phyloP scores from a whole-genome alignment of 192 early-diverging fungal species.

The Coemansia sp. region DNA sequence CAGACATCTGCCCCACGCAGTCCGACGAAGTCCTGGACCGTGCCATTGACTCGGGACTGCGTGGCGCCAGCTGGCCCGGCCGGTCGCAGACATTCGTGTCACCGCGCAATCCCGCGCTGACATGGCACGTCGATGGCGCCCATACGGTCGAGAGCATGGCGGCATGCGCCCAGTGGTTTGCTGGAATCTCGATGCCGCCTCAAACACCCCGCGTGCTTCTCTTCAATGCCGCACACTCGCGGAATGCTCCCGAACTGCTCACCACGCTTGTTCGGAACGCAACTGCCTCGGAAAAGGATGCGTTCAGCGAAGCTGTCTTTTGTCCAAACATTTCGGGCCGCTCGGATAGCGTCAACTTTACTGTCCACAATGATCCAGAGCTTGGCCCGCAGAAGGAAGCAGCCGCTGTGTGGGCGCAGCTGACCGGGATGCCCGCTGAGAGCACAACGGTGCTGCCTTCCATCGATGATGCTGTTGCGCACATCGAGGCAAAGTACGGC shows the following conservation, averaged over 20 bases:
- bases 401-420: constrained; percentile 57
- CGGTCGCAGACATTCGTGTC: constrained; percentile 73
- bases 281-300: constrained; percentile 25
- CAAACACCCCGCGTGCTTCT: constrained; percentile 63
- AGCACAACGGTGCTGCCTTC: constrained; percentile 51
- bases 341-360: constrained; percentile 73
- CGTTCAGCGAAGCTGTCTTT: constrained; percentile 74
- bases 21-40: not conserved
- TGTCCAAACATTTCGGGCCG: constrained; percentile 70
- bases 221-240: constrained; percentile 85
- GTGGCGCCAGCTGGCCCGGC: constrained; percentile 79
- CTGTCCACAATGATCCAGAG: constrained; percentile 58
- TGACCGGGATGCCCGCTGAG: constrained; percentile 23
- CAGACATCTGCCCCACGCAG: not conserved
- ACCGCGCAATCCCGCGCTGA: constrained; percentile 49
- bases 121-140: constrained; percentile 91
- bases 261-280: constrained; percentile 56
- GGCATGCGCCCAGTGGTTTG: constrained; percentile 61
- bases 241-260: constrained; percentile 68
- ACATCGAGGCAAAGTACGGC: constrained; percentile 37
- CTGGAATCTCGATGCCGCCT: not conserved
- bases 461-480: constrained; percentile 67
- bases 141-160: constrained; percentile 89
- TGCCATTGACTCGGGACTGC: constrained; percentile 58
- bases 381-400: constrained; percentile 65